Base-by-base conservation (phyloP, 768 basidiomycete genomes). In the Suillus alpinus region DNA sequence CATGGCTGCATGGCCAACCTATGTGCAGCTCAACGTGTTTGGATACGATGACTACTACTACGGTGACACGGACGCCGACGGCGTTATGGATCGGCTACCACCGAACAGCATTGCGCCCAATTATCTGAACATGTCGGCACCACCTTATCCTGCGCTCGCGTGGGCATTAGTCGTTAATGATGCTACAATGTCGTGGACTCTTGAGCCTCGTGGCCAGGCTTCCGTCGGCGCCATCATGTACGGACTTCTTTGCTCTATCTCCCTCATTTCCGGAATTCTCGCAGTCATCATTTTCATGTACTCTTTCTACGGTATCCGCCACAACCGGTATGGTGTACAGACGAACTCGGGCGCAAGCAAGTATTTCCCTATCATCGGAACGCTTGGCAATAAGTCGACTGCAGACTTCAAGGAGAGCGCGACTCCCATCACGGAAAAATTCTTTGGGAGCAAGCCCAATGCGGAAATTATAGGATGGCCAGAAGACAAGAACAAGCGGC, bases 391-490 rank as follows among this genome's bases (percentile, higher is more conserved):
- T 73, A 90, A 86, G 70, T 91, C 92, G 6, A 83, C 83, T 58
- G 73, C 86, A 32, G 89, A 91, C 60, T 69, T 90, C 66, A 92
- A 89, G 75, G 90, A 92, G 39, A 69, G 70, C 16, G 65, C 74
- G 3, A 73, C 73, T 2, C 81, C 82, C 6, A 77, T 91, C 40
- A 78, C 84, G 6, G 93, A 94, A 71, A 94, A 94, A 75, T 68
- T 89, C 8, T 88, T 88, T 62, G 65, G 37, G 20, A 79, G 82
- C 67, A 89, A 88, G 68, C 77, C 81, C 23, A 80, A 80, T 10
- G 68, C 73, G n/a, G 90, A 93, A 44, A 80, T 94, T 62, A 94
- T 97, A 60, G 95, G 95, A n/a, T 97, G 95, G 95, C 95, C 95
- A 0, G 95, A 97, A 71, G 89, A 91, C 77, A 90, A 88, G 77